Evolutionary conservation across 192 early-diverging fungal genomes (phyloP).

Genomic region (Mortierella alpina): DNA sequence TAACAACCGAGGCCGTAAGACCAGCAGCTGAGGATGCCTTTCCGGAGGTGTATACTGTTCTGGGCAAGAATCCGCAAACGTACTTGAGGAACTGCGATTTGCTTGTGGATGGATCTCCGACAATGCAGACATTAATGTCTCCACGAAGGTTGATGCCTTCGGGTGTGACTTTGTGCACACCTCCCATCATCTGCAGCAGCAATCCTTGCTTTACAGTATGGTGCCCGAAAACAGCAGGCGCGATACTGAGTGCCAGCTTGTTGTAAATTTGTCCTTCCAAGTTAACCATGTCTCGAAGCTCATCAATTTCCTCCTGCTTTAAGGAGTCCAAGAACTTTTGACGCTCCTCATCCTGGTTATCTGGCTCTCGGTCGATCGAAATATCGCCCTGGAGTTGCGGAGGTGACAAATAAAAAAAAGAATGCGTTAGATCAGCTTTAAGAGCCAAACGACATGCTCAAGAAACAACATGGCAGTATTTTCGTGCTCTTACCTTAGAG

Average conservation of each 20-base stretch:
- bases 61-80: constrained; percentile 89
- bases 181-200: constrained; percentile 92
- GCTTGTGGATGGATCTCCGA: constrained; percentile 95
- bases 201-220: constrained; percentile 96
- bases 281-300: constrained; percentile 76
- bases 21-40: constrained; percentile 96
- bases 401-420: background rate
- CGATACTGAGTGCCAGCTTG: constrained; percentile 84
- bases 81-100: constrained; percentile 98
- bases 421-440: background rate
- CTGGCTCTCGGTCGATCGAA: constrained; percentile 64
- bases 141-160: constrained; percentile 96
- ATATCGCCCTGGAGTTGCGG: constrained; percentile 11
- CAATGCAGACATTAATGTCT: constrained; percentile 97
- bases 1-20: constrained; percentile 93
- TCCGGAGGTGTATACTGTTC: constrained; percentile 95
- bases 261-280: constrained; percentile 73
- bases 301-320: constrained; percentile 78
- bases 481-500: constrained; percentile 35
- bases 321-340: constrained; percentile 72
- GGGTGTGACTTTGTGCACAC: constrained; percentile 92
- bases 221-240: constrained; percentile 94
- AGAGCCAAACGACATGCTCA: background rate
- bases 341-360: constrained; percentile 70
- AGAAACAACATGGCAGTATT: background rate